A percentile compares a stretch with the other conserved stretches of the same genome.
phyloP scores from a whole-genome alignment of 768 basidiomycete species.

The Suillus lakei region DNA sequence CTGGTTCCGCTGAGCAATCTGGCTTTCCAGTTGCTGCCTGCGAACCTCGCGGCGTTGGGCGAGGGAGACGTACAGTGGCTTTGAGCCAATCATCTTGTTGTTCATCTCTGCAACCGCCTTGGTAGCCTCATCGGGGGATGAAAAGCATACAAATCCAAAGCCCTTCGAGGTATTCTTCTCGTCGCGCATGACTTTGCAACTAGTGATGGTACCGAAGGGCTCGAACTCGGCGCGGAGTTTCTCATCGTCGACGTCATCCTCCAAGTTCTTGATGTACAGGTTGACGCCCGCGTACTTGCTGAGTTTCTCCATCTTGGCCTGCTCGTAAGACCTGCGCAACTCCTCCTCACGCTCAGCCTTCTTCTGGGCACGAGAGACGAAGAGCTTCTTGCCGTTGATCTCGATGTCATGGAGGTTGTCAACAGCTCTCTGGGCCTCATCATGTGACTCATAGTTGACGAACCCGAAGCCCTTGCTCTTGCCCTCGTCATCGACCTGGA shows the following conservation, averaged over 20 bases:
- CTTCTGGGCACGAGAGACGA: conserved; percentile 97
- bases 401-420: conserved; percentile 89
- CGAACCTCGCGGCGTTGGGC: conserved; percentile 98
- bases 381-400: conserved; percentile 85
- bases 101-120: conserved; percentile 99
- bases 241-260: conserved; percentile 97
- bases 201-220: conserved; percentile 95
- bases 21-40: conserved; percentile 97
- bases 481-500: conserved; percentile 85
- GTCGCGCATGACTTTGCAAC: conserved; percentile 99
- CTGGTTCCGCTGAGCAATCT: conserved; percentile 98
- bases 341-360: conserved; percentile 98
- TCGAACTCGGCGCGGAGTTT: conserved; percentile 97
- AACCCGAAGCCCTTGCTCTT: conserved; percentile 98
- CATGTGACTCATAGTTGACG: conserved; percentile 94
- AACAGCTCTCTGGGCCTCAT: conserved; percentile 89
- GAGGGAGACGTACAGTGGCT: conserved; percentile 98
- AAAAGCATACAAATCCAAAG: conserved; percentile 99
- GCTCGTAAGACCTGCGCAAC: conserved; percentile 90
- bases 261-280: conserved; percentile 99
- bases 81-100: conserved; percentile 99
- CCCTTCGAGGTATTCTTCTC: conserved; percentile 93
- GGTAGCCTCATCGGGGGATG: conserved; percentile 96
- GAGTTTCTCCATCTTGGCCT: conserved; percentile 95
- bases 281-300: conserved; percentile 99